A percentile compares a stretch with the other conserved stretches of the same genome.
phyloP scores from a whole-genome alignment of 1,284 basidiomycete species.

The Fomitopsis betulina region DNA sequence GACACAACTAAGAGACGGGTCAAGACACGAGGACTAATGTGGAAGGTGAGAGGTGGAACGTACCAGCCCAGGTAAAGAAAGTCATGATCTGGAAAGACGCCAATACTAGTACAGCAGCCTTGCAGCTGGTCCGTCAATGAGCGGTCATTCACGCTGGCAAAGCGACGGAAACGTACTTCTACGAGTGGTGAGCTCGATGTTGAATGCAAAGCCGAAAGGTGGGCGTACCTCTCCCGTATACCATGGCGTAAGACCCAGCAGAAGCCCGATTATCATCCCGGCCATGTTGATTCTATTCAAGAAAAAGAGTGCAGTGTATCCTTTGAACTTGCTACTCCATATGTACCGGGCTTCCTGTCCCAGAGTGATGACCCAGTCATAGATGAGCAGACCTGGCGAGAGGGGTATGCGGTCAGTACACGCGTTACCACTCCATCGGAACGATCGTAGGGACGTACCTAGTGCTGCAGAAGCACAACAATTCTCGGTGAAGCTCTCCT shows the following conservation, averaged over 20 bases:
- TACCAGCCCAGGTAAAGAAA: background rate
- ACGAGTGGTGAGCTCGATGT: background rate
- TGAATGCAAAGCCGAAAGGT: background rate
- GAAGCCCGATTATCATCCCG: background rate
- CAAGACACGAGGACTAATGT: no score
- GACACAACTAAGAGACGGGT: background rate
- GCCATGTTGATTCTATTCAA: background rate
- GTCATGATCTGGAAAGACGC: background rate
- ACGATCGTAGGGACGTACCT: background rate
- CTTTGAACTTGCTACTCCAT: background rate
- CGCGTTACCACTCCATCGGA: background rate
- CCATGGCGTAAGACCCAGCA: background rate
- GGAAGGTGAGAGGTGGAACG: background rate
- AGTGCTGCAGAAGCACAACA: background rate
- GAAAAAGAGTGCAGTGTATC: background rate
- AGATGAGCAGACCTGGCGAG: background rate
- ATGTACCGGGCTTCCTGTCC: background rate
- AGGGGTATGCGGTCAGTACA: background rate
- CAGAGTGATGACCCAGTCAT: background rate
- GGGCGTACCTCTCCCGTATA: background rate
- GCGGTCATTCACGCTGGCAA: background rate
- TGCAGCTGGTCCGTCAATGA: background rate
- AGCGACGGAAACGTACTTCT: background rate
- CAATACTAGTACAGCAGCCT: background rate
- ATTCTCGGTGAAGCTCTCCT: background rate